These are phyloP conservation scores for Hibiscus mutabilis DNA, from an alignment of 345 rosid genomes.

Conservation along the genomic window DNA sequence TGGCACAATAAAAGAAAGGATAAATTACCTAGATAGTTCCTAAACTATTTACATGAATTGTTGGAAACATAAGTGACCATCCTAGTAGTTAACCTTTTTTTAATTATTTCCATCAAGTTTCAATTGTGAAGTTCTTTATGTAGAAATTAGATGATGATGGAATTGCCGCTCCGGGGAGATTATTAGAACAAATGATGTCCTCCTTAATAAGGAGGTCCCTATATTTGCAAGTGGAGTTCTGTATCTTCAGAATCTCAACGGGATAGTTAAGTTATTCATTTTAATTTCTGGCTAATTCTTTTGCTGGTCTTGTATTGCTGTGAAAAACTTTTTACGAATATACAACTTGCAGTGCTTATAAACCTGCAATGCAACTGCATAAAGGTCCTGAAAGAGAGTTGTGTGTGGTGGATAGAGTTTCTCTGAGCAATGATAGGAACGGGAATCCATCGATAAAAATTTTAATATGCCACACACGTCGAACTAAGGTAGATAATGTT, in stretches of 20 bases:
- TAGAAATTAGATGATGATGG: slow-evolving; percentile 87
- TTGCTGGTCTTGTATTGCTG: background rate
- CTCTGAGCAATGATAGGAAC: slow-evolving; percentile 51
- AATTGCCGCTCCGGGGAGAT: slow-evolving; percentile 90
- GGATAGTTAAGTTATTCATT: slow-evolving; percentile 39
- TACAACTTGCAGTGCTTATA: slow-evolving; percentile 48
- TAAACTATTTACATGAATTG: too few relatives aligned
- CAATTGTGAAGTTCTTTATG: background rate
- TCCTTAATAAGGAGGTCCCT: slow-evolving; percentile 62
- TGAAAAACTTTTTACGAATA: background rate
- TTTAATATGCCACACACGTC: slow-evolving; percentile 81
- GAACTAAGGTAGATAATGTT: slow-evolving; percentile 72
- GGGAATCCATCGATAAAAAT: slow-evolving; percentile 49
- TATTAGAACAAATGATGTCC: slow-evolving; percentile 57
- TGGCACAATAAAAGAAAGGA: too few relatives aligned
- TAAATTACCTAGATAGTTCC: too few relatives aligned
- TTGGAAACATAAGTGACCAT: too few relatives aligned
- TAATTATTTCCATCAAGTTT: background rate
- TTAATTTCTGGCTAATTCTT: background rate
- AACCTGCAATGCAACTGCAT: slow-evolving; percentile 38
- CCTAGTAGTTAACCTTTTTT: too few relatives aligned
- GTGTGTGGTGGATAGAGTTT: slow-evolving; percentile 80
- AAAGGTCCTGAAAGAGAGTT: slow-evolving; percentile 82
- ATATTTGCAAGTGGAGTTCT: slow-evolving; percentile 24
- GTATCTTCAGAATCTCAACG: slow-evolving; percentile 26